Percentiles rank a stretch among this genome's conserved stretches.
Conservation (phyloP, 2,329 filamentous ascomycete genomes). For the Botryotinia globosa region DNA sequence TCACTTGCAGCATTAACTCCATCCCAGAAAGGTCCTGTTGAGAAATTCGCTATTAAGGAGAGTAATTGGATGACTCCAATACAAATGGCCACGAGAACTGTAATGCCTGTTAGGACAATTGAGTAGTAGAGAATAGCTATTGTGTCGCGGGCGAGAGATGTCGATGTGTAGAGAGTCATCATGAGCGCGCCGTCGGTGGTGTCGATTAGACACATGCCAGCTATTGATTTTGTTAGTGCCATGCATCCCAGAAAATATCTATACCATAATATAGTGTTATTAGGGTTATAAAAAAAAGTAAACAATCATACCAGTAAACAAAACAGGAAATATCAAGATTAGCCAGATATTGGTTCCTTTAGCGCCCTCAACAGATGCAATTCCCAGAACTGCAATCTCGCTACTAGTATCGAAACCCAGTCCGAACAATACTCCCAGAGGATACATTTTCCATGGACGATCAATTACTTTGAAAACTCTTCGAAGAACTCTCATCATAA, state of each 20-base stretch:
- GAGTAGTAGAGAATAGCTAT: constrained; percentile 96
- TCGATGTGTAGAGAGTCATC: constrained; percentile 88
- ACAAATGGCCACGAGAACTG: constrained; percentile 46
- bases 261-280: no score
- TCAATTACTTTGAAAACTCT: constrained; percentile 73
- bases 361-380: constrained; percentile 81
- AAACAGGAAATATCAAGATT: constrained; percentile 83
- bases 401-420: constrained; percentile 94
- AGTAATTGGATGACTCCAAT: constrained; percentile 85
- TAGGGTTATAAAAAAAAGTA: background rate
- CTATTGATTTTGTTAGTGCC: constrained; percentile 41
- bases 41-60: constrained; percentile 73
- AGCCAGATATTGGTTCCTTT: constrained; percentile 89
- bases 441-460: constrained; percentile 93
- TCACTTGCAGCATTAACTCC: constrained; percentile 75
- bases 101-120: constrained; percentile 39
- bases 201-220: constrained; percentile 92
- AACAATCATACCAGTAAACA: constrained; percentile 70
- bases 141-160: constrained; percentile 70
- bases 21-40: constrained; percentile 82
- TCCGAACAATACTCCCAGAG: constrained; percentile 82
- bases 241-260: no score
- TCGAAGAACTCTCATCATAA: constrained; percentile 69
- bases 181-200: constrained; percentile 91
- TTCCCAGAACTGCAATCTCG: constrained; percentile 87